These are phyloP conservation scores for Neoboletus magnificus DNA, from an alignment of 768 basidiomycete species.

Conservation along the genomic window DNA sequence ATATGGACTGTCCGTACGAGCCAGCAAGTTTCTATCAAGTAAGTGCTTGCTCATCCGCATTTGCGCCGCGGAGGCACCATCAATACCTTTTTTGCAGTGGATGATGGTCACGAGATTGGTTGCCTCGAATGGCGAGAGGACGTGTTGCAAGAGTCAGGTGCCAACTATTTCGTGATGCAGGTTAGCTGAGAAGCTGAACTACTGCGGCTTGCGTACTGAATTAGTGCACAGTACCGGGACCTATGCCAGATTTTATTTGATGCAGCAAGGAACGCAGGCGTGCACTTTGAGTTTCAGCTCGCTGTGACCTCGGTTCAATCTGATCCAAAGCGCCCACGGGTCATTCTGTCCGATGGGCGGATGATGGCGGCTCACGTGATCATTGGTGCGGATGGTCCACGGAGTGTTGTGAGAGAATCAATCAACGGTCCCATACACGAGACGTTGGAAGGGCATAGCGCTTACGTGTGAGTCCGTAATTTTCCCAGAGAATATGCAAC, in stretches of 20 bases:
- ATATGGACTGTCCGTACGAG: constrained; percentile 29
- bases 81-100: constrained; percentile 31
- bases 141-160: constrained; percentile 49
- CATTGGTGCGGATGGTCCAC: constrained; percentile 61
- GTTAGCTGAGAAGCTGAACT: constrained; percentile 26
- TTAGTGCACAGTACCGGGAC: constrained; percentile 46
- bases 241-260: constrained; percentile 48
- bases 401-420: constrained; percentile 40
- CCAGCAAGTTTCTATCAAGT: constrained; percentile 26
- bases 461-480: constrained; percentile 43
- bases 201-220: neutral
- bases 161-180: constrained; percentile 51
- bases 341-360: constrained; percentile 43
- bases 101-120: constrained; percentile 45
- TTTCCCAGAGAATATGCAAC: constrained; percentile 2
- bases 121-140: constrained; percentile 46
- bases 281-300: constrained; percentile 45
- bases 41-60: neutral
- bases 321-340: constrained; percentile 27
- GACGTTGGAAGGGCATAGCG: constrained; percentile 31
- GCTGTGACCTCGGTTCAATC: constrained; percentile 35
- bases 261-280: constrained; percentile 47
- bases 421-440: constrained; percentile 33
- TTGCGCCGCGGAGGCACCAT: neutral
- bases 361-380: constrained; percentile 49